Conservation (phyloP, 495 filamentous ascomycete species). For the Chaetomium tenue region DNA sequence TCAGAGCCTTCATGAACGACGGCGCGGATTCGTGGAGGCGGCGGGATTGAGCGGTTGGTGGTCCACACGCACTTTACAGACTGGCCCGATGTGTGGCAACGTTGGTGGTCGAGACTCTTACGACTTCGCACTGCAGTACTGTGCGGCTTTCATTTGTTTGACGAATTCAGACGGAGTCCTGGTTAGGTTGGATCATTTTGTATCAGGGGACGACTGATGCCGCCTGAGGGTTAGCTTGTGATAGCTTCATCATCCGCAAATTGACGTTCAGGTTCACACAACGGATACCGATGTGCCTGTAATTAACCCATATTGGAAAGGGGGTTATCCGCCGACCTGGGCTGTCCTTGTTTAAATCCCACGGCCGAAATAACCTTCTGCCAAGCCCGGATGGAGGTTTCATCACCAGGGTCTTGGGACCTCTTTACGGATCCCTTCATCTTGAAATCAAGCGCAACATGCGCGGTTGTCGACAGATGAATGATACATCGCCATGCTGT, state of each 20-base stretch:
- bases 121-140: not conserved
- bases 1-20: not conserved
- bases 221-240: not conserved
- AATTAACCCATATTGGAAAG: slow-evolving; percentile 21
- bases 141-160: not conserved
- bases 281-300: slow-evolving; percentile 20
- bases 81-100: slow-evolving; percentile 10
- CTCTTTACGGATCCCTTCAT: slow-evolving; percentile 10
- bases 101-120: not conserved
- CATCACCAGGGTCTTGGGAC: slow-evolving; percentile 12
- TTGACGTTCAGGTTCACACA: not conserved
- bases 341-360: slow-evolving; percentile 17
- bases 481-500: not conserved
- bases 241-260: not conserved
- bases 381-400: slow-evolving; percentile 22
- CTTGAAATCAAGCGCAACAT: not conserved
- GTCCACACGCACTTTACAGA: not conserved
- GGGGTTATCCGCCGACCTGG: slow-evolving; percentile 9
- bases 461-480: not conserved
- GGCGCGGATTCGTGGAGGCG: slow-evolving; percentile 3
- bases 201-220: not conserved
- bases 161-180: not conserved
- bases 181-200: not conserved
- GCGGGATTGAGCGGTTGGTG: not conserved
- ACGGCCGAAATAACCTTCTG: slow-evolving; percentile 24